A percentile compares a stretch with the other conserved stretches of the same genome.
Conservation (phyloP, 768 basidiomycete genomes). For the Psilocybe azurescens region DNA sequence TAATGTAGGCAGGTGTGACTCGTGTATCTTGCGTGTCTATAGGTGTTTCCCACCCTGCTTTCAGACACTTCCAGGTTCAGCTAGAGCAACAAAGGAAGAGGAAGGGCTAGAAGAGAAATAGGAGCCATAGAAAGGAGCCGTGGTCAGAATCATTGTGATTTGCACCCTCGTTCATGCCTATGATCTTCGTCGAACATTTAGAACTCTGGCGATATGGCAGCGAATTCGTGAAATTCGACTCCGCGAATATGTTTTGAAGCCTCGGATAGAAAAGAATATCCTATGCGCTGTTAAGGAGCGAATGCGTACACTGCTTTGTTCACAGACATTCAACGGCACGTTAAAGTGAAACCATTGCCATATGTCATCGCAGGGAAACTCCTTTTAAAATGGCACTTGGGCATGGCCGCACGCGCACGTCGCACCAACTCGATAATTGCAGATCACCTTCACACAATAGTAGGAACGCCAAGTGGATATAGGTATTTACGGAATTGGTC, state of each 20-base stretch:
- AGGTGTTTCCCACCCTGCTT: no score
- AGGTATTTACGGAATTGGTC: constrained; percentile 2
- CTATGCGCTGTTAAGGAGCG: no score
- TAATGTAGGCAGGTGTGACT: background rate
- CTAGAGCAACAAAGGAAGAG: constrained; percentile 5
- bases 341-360: constrained; percentile 7
- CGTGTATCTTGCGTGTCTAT: background rate
- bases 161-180: constrained; percentile 13
- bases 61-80: no score
- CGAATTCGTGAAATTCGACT: background rate
- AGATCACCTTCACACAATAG: constrained; percentile 10
- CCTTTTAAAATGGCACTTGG: constrained; percentile 1
- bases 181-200: background rate
- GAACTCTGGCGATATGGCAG: background rate
- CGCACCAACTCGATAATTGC: constrained; percentile 1
- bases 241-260: background rate
- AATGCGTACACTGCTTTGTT: no score
- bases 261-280: background rate
- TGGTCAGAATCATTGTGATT: constrained; percentile 8
- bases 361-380: constrained; percentile 3
- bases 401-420: constrained; percentile 10
- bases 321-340: constrained; percentile 8
- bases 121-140: constrained; percentile 4
- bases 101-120: constrained; percentile 1
- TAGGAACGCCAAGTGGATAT: constrained; percentile 1